These are phyloP conservation scores for Aureobasidium sp. DNA, from an alignment of 2,329 filamentous ascomycete species.

Conservation along the genomic window DNA sequence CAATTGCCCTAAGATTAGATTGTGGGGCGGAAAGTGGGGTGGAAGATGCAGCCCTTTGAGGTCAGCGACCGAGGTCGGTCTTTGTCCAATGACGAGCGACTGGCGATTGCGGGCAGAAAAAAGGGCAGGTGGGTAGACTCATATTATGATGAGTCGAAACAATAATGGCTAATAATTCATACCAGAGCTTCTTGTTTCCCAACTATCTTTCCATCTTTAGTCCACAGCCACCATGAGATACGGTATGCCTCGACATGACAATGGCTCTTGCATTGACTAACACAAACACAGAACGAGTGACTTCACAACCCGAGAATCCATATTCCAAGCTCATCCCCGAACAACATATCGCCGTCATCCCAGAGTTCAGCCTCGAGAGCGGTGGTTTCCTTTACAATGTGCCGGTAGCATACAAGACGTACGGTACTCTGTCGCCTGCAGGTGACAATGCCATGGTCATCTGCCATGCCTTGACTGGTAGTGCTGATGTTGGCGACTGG, in stretches of 20 bases:
- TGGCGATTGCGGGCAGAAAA: constrained; percentile 2
- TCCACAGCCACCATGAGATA: neutral
- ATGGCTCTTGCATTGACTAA: neutral
- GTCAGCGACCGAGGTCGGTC: neutral
- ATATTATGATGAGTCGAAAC: neutral
- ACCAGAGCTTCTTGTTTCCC: neutral
- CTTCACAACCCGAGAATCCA: constrained; percentile 77
- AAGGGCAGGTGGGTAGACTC: neutral
- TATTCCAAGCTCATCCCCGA: constrained; percentile 79
- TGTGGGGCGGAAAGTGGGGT: neutral
- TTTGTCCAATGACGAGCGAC: constrained; percentile 2
- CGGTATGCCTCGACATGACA: neutral
- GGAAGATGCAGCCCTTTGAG: neutral
- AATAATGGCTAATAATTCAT: neutral
- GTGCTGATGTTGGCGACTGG: constrained; percentile 78
- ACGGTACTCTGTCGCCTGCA: constrained; percentile 47
- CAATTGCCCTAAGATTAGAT: no score
- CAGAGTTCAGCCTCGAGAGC: constrained; percentile 86
- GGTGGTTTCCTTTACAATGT: constrained; percentile 74
- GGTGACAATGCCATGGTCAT: constrained; percentile 57
- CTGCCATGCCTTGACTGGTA: constrained; percentile 79
- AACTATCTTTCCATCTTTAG: neutral
- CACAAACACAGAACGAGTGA: constrained; percentile 24
- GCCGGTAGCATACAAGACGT: constrained; percentile 55
- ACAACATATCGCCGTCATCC: constrained; percentile 78